These are phyloP conservation scores for Nemania serpens DNA, from an alignment of 2,329 filamentous ascomycete species.

Conservation along the genomic window DNA sequence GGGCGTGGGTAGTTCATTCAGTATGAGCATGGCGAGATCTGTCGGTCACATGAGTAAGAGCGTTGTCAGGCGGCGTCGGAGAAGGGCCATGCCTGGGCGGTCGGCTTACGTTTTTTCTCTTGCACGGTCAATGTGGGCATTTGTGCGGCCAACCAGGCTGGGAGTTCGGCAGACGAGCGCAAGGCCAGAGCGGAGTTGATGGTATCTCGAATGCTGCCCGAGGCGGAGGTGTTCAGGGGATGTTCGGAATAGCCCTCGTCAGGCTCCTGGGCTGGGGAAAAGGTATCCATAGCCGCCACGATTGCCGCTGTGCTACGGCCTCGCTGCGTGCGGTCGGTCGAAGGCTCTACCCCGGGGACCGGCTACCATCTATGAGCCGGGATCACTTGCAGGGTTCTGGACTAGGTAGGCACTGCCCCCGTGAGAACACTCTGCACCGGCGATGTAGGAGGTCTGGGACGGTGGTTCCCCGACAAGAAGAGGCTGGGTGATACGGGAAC, in stretches of 20 bases:
- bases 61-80: conserved; percentile 20
- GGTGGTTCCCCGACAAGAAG: not conserved
- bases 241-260: conserved; percentile 91
- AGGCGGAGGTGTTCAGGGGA: conserved; percentile 53
- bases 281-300: conserved; percentile 46
- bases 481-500: too few species aligned
- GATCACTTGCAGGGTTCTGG: too few species aligned
- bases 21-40: conserved; percentile 82
- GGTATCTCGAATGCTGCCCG: conserved; percentile 39
- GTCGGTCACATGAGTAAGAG: conserved; percentile 22
- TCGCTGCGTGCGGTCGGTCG: not conserved
- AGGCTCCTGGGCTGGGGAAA: conserved; percentile 61
- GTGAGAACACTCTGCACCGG: too few species aligned
- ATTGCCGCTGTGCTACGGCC: conserved; percentile 1
- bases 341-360: not conserved
- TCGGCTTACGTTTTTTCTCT: conserved; percentile 54
- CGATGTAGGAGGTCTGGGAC: not conserved
- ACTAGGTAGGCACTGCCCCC: too few species aligned
- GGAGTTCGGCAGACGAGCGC: conserved; percentile 50
- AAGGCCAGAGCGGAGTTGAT: conserved; percentile 43
- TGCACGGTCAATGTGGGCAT: conserved; percentile 54
- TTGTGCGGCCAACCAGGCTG: conserved; percentile 56
- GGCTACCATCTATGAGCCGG: too few species aligned
- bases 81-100: not conserved
- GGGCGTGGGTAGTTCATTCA: conserved; percentile 79